These are phyloP conservation scores for Nicotiana tabacum DNA, from an alignment of 257 asterid species.

Conservation along the genomic window DNA sequence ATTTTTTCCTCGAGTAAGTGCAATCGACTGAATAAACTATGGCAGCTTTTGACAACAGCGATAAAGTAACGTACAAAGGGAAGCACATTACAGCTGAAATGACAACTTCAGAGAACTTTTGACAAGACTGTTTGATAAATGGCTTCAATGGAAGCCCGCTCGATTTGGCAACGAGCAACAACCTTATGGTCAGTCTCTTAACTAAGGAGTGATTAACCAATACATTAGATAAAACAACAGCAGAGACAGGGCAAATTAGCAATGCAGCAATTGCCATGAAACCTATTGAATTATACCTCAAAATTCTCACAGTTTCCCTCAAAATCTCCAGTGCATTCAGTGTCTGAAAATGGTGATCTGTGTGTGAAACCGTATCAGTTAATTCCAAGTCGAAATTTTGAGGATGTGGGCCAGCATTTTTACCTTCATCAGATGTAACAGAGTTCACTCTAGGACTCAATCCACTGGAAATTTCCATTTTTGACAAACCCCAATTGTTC, in stretches of 20 bases:
- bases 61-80: constrained; percentile 62
- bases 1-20: constrained; percentile 65
- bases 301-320: constrained; percentile 83
- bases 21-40: constrained; percentile 84
- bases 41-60: constrained; percentile 73
- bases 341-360: constrained; percentile 54
- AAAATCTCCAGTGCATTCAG: constrained; percentile 71
- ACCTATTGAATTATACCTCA: constrained; percentile 61
- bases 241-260: constrained; percentile 74
- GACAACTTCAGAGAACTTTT: constrained; percentile 57
- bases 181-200: constrained; percentile 42
- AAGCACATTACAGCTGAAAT: constrained; percentile 60
- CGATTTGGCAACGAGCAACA: constrained; percentile 60
- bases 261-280: constrained; percentile 61
- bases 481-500: background rate
- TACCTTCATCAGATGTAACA: constrained; percentile 28
- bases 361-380: constrained; percentile 13
- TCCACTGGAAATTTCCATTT: constrained; percentile 59
- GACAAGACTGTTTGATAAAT: constrained; percentile 63
- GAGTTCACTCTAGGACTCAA: constrained; percentile 46
- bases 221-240: constrained; percentile 64
- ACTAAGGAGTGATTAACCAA: constrained; percentile 62
- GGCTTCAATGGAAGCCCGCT: constrained; percentile 77
- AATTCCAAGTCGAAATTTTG: constrained; percentile 45
- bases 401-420: constrained; percentile 32